Percentiles rank a stretch among this genome's conserved stretches.
These are phyloP conservation scores for Cryoendolithus antarcticus DNA, from an alignment of 2,329 filamentous ascomycete genomes.

Conservation along the genomic window DNA sequence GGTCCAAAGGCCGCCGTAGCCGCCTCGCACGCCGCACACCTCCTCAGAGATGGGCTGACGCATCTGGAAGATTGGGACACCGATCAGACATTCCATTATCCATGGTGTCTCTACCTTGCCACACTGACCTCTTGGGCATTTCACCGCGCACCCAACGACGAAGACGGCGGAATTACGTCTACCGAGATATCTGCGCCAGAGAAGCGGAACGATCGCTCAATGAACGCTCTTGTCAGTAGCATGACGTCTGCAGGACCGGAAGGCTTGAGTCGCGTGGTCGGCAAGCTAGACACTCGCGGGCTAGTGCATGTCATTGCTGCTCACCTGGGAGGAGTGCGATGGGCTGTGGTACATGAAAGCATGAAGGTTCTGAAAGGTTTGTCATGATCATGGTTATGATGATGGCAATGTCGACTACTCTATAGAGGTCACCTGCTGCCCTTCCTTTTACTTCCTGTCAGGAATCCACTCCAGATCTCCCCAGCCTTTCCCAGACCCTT, in stretches of 20 bases:
- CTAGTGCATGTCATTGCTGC: constrained; percentile 45
- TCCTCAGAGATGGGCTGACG: constrained; percentile 39
- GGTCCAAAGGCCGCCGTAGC: constrained; percentile 29
- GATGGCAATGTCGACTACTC: too few relatives aligned
- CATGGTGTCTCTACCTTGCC: constrained; percentile 50
- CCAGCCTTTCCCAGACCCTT: constrained; percentile 11
- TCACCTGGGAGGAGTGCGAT: constrained; percentile 43
- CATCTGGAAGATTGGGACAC: constrained; percentile 40
- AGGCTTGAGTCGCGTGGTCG: constrained; percentile 24
- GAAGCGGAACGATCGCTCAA: constrained; percentile 11
- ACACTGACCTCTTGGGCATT: constrained; percentile 48
- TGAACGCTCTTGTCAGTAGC: constrained; percentile 31
- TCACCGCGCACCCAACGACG: constrained; percentile 30
- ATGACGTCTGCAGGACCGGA: constrained; percentile 30
- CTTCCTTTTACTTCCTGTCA: not conserved
- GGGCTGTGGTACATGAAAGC: constrained; percentile 51
- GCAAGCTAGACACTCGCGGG: constrained; percentile 39
- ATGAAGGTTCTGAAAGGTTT: constrained; percentile 42
- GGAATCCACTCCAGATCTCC: constrained; percentile 6
- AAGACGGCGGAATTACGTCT: not conserved
- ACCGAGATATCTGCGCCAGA: too few relatives aligned
- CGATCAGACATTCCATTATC: constrained; percentile 46
- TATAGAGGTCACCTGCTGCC: not conserved
- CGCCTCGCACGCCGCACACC: constrained; percentile 41
- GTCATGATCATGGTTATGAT: not conserved